A percentile compares a stretch with the other conserved stretches of the same genome.
Conservation (phyloP, 805 yeast genomes). For the Teunomyces atbi region DNA sequence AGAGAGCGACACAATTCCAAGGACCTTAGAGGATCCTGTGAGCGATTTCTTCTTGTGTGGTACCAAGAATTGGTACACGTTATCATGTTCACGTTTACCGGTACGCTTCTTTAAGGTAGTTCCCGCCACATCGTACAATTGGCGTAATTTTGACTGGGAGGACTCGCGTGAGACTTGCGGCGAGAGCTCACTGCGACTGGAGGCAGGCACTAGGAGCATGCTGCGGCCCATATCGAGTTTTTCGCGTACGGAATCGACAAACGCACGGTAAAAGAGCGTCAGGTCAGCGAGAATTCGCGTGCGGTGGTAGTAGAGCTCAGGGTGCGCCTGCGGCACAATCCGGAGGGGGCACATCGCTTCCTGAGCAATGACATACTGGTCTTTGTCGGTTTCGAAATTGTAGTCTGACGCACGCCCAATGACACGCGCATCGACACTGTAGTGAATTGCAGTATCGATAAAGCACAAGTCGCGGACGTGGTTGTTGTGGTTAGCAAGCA, state of each 20-base stretch:
- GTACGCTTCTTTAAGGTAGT: constrained; percentile 15
- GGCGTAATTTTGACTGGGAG: constrained; percentile 22
- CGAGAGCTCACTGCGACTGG: constrained; percentile 9
- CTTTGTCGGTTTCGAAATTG: constrained; percentile 18
- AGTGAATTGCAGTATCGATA: constrained; percentile 33
- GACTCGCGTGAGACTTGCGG: constrained; percentile 22
- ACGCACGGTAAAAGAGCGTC: constrained; percentile 32
- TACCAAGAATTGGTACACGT: constrained; percentile 29
- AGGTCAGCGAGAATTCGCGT: constrained; percentile 16
- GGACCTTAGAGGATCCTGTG: constrained; percentile 28
- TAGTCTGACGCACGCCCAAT: constrained; percentile 41
- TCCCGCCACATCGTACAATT: constrained; percentile 28
- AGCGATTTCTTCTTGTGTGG: constrained; percentile 34
- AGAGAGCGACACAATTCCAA: constrained; percentile 33
- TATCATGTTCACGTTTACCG: constrained; percentile 17
- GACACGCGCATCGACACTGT: constrained; percentile 39
- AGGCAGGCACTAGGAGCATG: constrained; percentile 11
- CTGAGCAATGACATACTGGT: constrained; percentile 38
- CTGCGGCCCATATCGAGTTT: constrained; percentile 26
- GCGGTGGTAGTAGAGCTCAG: constrained; percentile 18
- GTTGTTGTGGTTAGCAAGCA: constrained; percentile 21
- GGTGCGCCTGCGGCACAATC: constrained; percentile 30
- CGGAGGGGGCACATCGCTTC: constrained; percentile 34
- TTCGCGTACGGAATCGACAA: constrained; percentile 27
- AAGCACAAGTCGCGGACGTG: constrained; percentile 34